Conservation (phyloP, 164 flowering plant species). For the Berberis thunbergii region DNA sequence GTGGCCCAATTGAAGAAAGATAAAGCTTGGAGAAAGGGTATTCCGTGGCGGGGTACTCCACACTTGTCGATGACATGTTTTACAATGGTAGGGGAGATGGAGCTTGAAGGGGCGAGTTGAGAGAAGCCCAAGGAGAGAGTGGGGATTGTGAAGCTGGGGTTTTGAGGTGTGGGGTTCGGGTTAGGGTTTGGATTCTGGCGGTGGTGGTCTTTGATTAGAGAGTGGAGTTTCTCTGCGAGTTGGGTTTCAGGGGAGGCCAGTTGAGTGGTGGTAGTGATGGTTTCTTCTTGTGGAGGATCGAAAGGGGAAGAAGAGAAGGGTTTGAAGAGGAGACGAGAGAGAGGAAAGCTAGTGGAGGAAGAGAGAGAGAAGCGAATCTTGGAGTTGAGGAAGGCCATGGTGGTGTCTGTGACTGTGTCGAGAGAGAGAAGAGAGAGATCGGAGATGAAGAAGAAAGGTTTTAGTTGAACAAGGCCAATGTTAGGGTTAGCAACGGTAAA, state of each 20-base stretch:
- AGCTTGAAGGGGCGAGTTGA: constrained; percentile 18
- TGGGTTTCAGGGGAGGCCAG: constrained; percentile 33
- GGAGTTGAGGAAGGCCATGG: constrained; percentile 39
- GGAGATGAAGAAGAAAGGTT: neutral
- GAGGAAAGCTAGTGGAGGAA: constrained; percentile 4
- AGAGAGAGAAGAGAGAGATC: neutral
- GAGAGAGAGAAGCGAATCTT: constrained; percentile 14
- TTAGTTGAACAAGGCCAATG: neutral
- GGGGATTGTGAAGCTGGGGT: constrained; percentile 41
- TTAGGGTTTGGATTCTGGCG: constrained; percentile 53
- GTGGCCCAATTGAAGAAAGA: constrained; percentile 88
- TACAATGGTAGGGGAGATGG: constrained; percentile 41
- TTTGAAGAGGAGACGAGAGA: constrained; percentile 12
- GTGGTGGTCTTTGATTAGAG: constrained; percentile 65
- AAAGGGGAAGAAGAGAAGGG: constrained; percentile 26
- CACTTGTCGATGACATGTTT: constrained; percentile 53
- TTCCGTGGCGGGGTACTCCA: constrained; percentile 60
- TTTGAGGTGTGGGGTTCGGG: constrained; percentile 20
- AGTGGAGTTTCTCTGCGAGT: constrained; percentile 41
- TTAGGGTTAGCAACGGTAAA: neutral
- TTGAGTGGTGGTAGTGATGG: neutral
- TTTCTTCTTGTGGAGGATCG: constrained; percentile 12
- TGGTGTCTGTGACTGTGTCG: neutral
- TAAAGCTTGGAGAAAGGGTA: constrained; percentile 62
- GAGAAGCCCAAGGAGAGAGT: constrained; percentile 44